Percentiles rank a stretch among this genome's conserved stretches.
These are phyloP conservation scores for Backusella mclennaniae DNA, from an alignment of 192 early-diverging fungal species.

Conservation along the genomic window DNA sequence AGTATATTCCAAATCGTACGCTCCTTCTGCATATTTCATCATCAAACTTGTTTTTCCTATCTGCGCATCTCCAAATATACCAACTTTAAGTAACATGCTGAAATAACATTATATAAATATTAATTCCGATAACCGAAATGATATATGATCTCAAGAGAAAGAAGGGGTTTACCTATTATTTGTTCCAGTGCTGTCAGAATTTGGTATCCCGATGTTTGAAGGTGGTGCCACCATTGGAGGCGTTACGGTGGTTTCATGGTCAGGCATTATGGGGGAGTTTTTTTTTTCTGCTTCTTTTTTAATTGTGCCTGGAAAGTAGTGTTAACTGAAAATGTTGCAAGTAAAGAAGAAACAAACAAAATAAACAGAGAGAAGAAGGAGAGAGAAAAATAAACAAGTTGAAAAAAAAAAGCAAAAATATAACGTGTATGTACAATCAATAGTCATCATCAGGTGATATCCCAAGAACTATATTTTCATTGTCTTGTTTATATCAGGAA, in stretches of 20 bases:
- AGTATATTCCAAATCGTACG: constrained; percentile 93
- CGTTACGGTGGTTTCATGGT: not conserved
- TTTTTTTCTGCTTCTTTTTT: not conserved
- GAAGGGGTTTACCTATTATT: constrained; percentile 5
- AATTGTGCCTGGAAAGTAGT: not conserved
- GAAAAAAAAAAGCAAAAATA: not conserved
- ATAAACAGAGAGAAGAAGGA: not conserved
- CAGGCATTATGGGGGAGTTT: not conserved
- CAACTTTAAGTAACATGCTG: constrained; percentile 85
- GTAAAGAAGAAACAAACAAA: not conserved
- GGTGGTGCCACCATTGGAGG: not conserved
- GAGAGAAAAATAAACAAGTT: not conserved
- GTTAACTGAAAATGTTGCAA: not conserved
- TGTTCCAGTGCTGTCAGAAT: not conserved
- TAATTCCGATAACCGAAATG: not conserved
- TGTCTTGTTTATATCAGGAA: not conserved
- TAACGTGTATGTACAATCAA: not conserved
- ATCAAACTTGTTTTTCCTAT: constrained; percentile 96
- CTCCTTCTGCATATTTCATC: constrained; percentile 97
- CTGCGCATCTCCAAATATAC: constrained; percentile 95
- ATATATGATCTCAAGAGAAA: not conserved
- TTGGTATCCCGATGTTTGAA: not conserved
- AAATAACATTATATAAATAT: not conserved
- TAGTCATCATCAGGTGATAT: not conserved
- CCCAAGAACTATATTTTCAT: not conserved